Percentiles rank a stretch among this genome's conserved stretches.
These are phyloP conservation scores for Diospyros kaki DNA, from an alignment of 148 eudicot species.

Conservation along the genomic window DNA sequence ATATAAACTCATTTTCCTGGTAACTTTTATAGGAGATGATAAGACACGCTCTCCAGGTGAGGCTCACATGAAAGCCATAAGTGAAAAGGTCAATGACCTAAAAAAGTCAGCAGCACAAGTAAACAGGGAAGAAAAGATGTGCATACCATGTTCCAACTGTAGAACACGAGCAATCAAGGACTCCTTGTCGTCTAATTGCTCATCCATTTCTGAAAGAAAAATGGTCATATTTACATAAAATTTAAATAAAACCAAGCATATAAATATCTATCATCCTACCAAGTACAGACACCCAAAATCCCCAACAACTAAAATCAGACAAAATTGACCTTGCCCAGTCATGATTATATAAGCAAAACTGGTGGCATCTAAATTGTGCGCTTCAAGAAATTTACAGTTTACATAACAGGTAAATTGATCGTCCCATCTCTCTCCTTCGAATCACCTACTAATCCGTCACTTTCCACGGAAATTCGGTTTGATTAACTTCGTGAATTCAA, in stretches of 20 bases:
- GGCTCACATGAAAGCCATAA: background rate
- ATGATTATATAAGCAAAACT: background rate
- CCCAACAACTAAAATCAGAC: background rate
- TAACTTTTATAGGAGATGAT: background rate
- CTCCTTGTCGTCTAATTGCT: slow-evolving; percentile 35
- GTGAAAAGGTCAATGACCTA: background rate
- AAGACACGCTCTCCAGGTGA: background rate
- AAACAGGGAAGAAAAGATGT: background rate
- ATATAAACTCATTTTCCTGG: background rate
- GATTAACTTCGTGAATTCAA: no score
- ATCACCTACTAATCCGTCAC: no score
- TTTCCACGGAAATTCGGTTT: no score
- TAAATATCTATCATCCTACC: background rate
- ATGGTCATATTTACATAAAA: background rate
- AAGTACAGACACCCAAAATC: background rate
- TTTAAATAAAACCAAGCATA: background rate
- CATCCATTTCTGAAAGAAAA: slow-evolving; percentile 50
- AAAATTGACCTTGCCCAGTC: background rate
- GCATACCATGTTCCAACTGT: slow-evolving; percentile 68
- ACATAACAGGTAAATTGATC: no score
- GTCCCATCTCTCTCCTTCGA: no score
- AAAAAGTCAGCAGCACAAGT: no score
- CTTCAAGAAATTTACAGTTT: background rate
- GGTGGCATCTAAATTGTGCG: background rate
- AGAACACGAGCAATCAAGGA: slow-evolving; percentile 61